Evolutionary conservation across 208 protist genomes (phyloP), one percentile per base, ranked within the genome.

Genomic region (Hexamita inflata): DNA sequence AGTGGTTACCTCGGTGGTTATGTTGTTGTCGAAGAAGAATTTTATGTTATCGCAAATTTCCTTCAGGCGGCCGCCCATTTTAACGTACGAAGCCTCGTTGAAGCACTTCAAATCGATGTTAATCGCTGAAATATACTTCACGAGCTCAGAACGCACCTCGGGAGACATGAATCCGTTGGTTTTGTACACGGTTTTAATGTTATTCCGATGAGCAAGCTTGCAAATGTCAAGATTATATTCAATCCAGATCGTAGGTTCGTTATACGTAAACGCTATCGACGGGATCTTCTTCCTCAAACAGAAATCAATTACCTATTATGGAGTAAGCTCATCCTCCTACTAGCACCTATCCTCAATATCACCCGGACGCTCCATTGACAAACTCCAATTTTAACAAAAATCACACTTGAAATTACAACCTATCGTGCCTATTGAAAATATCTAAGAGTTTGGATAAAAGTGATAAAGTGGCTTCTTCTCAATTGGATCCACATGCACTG

Each of bases 31-130:
- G 41, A 86, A 59, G 9, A 39, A 28, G 24, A 1, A 0, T 41
- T 30, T 30, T 29, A 87, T 80, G 30, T 80, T 86, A 1, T 83
- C 49, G 0, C 81, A 34, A 0, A 87, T 85, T 38, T 85, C 85
- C 34, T 81, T 11, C 0, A 87, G 29, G 29, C 59, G 75, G 34
- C 73, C 82, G 19, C 79, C 78, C 66, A 81, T 83, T n/a, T 75
- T 81, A 15, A 30, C 4, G 49, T 86, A 87, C 34, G 87, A 86
- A 0, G 34, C 26, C 24, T 86, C 60, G 15, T 49, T 73, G 39
- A 87, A 88, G 0, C 35, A 77, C 62, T 86, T 85, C 32, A 84
- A 58, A 59, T 87, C 83, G 57, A 87, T 79, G 40, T 87, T 86
- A 30, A 87, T 75, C 30, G 70, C 83, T 38, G 82, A 78, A 13